Evolutionary conservation across 768 basidiomycete species (phyloP).

Genomic region (Collybia mongolica): DNA sequence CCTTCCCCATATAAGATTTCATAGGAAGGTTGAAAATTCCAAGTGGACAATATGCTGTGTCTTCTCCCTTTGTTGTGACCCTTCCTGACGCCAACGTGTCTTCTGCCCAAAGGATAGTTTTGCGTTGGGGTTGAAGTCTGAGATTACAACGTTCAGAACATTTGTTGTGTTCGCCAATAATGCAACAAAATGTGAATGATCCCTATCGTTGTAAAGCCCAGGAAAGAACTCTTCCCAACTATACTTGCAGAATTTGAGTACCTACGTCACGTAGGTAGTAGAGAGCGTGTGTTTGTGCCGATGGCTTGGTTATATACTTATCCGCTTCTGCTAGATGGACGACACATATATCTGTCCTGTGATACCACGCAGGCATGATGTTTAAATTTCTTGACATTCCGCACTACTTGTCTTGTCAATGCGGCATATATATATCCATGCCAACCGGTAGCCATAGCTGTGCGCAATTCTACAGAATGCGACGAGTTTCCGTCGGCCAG

Average conservation of each 20-base stretch:
- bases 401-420: not conserved
- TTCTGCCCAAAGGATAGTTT: not conserved
- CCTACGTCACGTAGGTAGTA: too few species aligned
- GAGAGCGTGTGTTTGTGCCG: too few species aligned
- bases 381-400: not conserved
- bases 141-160: not conserved
- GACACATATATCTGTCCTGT: not conserved
- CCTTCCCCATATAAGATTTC: not conserved
- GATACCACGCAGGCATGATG: not conserved
- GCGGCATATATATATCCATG: too few species aligned
- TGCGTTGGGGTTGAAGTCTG: not conserved
- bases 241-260: not conserved
- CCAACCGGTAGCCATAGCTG: too few species aligned
- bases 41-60: not conserved
- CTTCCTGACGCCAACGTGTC: conserved; percentile 1
- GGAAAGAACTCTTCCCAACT: not conserved
- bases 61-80: not conserved
- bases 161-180: not conserved
- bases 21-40: not conserved
- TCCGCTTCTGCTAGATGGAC: not conserved
- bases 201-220: not conserved
- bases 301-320: not conserved
- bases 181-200: not conserved
- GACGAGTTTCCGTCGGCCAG: too few species aligned
- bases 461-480: too few species aligned